A percentile compares a stretch with the other conserved stretches of the same genome.
Conservation (phyloP, 2,329 filamentous ascomycete species). For the Colletotrichum somersetense region DNA sequence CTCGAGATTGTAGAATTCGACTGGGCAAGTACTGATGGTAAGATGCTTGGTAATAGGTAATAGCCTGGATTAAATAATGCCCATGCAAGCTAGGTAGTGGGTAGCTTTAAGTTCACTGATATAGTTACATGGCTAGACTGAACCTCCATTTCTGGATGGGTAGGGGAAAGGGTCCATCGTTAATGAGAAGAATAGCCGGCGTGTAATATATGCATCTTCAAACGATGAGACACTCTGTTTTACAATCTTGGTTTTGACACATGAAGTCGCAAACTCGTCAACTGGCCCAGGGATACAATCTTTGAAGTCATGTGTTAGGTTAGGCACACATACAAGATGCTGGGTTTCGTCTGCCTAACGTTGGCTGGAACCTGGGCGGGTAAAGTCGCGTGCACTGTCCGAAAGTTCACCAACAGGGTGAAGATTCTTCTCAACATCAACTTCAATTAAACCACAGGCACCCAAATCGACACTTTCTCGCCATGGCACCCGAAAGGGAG, state of each 20-base stretch:
- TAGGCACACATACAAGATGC: background rate
- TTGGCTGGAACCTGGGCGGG: background rate
- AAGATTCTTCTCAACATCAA: conserved; percentile 10
- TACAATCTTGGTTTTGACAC: background rate
- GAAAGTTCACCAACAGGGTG: conserved; percentile 12
- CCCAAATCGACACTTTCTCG: background rate
- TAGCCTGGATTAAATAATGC: background rate
- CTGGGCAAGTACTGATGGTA: too few relatives aligned
- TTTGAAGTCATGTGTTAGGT: background rate
- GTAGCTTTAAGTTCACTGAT: background rate
- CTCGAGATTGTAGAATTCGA: background rate
- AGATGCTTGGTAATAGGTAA: too few relatives aligned
- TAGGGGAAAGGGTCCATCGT: too few relatives aligned
- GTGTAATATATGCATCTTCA: background rate
- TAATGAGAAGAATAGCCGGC: background rate
- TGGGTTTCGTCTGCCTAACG: conserved; percentile 13
- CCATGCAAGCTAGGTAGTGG: background rate
- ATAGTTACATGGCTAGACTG: background rate
- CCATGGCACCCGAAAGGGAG: conserved; percentile 58
- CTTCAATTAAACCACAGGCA: background rate
- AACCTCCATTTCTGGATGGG: background rate
- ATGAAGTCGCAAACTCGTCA: background rate
- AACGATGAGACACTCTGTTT: background rate
- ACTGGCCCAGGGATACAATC: background rate
- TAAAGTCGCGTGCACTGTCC: conserved; percentile 15